phyloP scores from a whole-genome alignment of 768 basidiomycete species.

The Calocybe cyanea region DNA sequence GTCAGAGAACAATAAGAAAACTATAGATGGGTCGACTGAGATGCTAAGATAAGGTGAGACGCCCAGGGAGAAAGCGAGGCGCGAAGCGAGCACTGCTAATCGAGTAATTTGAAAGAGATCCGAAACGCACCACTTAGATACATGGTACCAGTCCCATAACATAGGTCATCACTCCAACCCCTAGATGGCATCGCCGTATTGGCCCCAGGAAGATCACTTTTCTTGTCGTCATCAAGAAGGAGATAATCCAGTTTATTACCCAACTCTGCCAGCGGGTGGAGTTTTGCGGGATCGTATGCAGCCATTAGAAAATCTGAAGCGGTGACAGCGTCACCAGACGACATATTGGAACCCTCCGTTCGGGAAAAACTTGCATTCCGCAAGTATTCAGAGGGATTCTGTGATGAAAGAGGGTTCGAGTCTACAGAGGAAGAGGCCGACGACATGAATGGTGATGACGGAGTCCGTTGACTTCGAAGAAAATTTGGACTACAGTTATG shows the following conservation, averaged over 20 bases:
- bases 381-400: conserved; percentile 43
- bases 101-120: conserved; percentile 62
- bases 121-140: conserved; percentile 87
- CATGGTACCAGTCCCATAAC: conserved; percentile 98
- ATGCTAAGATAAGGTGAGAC: conserved; percentile 67
- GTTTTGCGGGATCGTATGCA: conserved; percentile 85
- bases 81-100: conserved; percentile 47
- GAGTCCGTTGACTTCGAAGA: conserved; percentile 5
- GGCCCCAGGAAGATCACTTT: conserved; percentile 84
- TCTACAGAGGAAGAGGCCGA: conserved; percentile 18
- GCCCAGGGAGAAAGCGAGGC: conserved; percentile 46
- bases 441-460: conserved; percentile 27
- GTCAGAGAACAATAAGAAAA: conserved; percentile 75
- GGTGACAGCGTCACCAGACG: conserved; percentile 60
- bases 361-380: conserved; percentile 47
- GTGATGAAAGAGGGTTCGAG: conserved; percentile 36
- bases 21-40: conserved; percentile 54
- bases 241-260: conserved; percentile 95
- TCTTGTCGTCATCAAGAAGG: conserved; percentile 94
- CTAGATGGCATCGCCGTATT: conserved; percentile 89
- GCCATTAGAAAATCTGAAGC: conserved; percentile 85
- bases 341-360: conserved; percentile 30
- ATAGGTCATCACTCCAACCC: conserved; percentile 99
- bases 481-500: not conserved
- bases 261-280: conserved; percentile 91